Percentiles rank a stretch among this genome's conserved stretches.
Evolutionary conservation across 2,329 filamentous ascomycete genomes (phyloP).

Genomic region (Fusarium domesticum): DNA sequence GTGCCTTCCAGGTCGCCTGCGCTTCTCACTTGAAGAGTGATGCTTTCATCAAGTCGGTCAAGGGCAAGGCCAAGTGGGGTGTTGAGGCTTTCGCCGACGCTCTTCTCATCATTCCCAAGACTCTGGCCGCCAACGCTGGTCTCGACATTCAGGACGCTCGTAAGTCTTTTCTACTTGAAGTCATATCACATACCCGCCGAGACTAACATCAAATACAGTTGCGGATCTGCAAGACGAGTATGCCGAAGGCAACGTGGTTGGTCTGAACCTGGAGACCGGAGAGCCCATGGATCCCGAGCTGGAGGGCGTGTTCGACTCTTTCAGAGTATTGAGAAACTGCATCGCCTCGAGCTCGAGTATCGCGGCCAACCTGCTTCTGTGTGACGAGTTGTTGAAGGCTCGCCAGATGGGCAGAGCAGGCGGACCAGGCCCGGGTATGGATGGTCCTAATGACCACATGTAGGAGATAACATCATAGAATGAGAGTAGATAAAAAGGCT

Average conservation of each 20-base stretch:
- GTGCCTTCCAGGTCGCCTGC: slow-evolving; percentile 94
- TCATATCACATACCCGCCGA: slow-evolving; percentile 1
- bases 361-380: slow-evolving; percentile 89
- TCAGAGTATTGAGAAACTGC: slow-evolving; percentile 89
- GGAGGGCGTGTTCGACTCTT: slow-evolving; percentile 92
- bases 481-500: slow-evolving; percentile 39
- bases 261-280: slow-evolving; percentile 81
- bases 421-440: slow-evolving; percentile 63
- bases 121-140: slow-evolving; percentile 89
- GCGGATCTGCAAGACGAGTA: slow-evolving; percentile 84
- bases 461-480: slow-evolving; percentile 39
- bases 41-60: slow-evolving; percentile 82
- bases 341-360: slow-evolving; percentile 93
- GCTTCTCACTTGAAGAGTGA: slow-evolving; percentile 84
- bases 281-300: slow-evolving; percentile 93
- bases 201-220: slow-evolving; percentile 50
- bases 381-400: slow-evolving; percentile 96
- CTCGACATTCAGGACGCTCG: slow-evolving; percentile 94
- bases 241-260: slow-evolving; percentile 78
- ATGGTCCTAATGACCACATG: slow-evolving; percentile 55
- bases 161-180: slow-evolving; percentile 48
- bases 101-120: slow-evolving; percentile 94
- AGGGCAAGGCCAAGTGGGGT: slow-evolving; percentile 97
- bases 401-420: slow-evolving; percentile 80
- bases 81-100: slow-evolving; percentile 94